Evolutionary conservation across 75 land plant species (phyloP).

Genomic region (Cupressus sempervirens): DNA sequence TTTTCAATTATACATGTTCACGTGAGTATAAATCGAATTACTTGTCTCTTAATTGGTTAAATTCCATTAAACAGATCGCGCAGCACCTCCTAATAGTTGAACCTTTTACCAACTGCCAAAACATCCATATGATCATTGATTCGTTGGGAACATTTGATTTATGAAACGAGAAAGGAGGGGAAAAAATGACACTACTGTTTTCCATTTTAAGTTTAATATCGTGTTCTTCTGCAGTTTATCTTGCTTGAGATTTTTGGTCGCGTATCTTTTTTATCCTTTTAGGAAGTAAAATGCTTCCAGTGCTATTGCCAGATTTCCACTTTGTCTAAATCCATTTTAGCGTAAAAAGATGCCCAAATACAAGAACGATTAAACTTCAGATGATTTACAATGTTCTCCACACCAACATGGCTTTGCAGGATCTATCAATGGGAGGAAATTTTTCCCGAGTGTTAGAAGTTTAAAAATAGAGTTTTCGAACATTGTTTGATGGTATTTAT

Average conservation of each 20-base stretch:
- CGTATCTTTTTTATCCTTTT: neutral
- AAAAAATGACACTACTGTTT: too few relatives aligned
- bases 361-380: neutral
- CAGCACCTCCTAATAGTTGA: neutral
- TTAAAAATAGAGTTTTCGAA: too few relatives aligned
- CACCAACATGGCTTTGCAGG: neutral
- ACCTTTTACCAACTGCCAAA: neutral
- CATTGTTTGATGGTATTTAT: neutral
- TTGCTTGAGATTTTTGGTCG: neutral
- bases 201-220: too few relatives aligned
- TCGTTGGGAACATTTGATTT: neutral
- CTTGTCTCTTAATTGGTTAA: neutral
- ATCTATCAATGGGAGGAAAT: neutral
- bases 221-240: too few relatives aligned
- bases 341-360: neutral
- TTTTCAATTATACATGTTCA: too few relatives aligned
- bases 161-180: too few relatives aligned
- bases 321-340: neutral
- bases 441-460: neutral
- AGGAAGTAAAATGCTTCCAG: neutral
- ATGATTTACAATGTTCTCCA: neutral
- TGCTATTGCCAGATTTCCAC: neutral
- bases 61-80: too few relatives aligned
- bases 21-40: too few relatives aligned
- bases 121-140: neutral